A percentile compares a stretch with the other conserved stretches of the same genome.
Evolutionary conservation across 495 filamentous ascomycete genomes (phyloP).

Genomic region (Penicillium mononematosum): DNA sequence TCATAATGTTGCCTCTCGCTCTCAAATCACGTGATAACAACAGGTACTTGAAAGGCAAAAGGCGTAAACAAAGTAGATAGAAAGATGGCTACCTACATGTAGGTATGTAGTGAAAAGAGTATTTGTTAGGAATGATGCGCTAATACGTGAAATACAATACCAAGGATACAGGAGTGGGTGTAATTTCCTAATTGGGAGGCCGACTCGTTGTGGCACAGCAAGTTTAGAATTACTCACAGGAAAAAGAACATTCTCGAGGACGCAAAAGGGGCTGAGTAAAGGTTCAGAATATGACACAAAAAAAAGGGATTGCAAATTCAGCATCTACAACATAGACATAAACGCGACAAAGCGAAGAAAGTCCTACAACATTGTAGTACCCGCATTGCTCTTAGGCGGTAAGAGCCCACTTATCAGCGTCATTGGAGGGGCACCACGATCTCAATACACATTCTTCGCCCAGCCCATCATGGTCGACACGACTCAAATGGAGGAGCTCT

Average conservation of each 20-base stretch:
- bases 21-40: not conserved
- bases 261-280: constrained; percentile 1
- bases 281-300: not conserved
- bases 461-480: constrained; percentile 24
- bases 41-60: not conserved
- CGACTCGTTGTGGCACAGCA: constrained; percentile 2
- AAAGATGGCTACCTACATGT: too few relatives aligned
- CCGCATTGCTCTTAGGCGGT: constrained; percentile 21
- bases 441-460: constrained; percentile 13
- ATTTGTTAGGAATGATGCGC: not conserved
- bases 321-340: not conserved
- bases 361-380: constrained; percentile 6
- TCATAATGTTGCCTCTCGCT: not conserved
- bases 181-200: constrained; percentile 9
- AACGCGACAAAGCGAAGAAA: not conserved
- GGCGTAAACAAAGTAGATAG: not conserved
- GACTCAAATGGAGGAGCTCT: constrained; percentile 46
- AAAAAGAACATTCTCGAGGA: not conserved
- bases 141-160: not conserved
- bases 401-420: constrained; percentile 19
- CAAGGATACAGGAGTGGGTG: not conserved
- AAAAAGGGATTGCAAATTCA: not conserved
- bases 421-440: constrained; percentile 25
- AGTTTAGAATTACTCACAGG: not conserved
- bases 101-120: not conserved